phyloP scores from a whole-genome alignment of 345 rosid species.

The Euphorbia pulcherrima region DNA sequence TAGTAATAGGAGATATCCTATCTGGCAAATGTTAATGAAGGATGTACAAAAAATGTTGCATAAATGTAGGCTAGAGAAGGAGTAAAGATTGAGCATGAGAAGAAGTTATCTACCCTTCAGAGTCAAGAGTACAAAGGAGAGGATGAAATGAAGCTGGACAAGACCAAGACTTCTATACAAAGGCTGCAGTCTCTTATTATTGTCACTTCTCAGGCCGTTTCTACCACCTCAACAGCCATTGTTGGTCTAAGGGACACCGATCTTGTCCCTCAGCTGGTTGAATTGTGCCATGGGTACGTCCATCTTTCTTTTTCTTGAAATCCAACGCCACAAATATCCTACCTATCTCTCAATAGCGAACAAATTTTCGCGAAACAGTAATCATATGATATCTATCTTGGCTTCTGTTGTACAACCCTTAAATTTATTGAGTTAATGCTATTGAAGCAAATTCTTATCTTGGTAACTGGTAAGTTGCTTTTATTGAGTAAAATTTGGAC shows the following conservation, averaged over 20 bases:
- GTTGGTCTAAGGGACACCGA: slow-evolving; percentile 70
- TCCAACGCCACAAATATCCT: background rate
- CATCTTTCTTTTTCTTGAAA: background rate
- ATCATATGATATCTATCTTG: background rate
- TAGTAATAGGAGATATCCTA: background rate
- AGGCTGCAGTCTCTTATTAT: slow-evolving; percentile 68
- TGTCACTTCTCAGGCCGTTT: slow-evolving; percentile 85
- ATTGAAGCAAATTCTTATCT: slow-evolving; percentile 4
- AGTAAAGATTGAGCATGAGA: slow-evolving; percentile 81
- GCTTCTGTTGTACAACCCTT: background rate
- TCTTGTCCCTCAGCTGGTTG: slow-evolving; percentile 90
- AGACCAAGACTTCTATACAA: slow-evolving; percentile 70
- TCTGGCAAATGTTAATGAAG: slow-evolving; percentile 7
- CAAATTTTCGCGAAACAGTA: background rate
- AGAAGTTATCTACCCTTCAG: slow-evolving; percentile 75
- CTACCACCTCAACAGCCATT: slow-evolving; percentile 82
- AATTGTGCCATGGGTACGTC: slow-evolving; percentile 80
- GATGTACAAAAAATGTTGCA: slow-evolving; percentile 8
- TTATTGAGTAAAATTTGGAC: background rate
- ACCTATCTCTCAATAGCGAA: background rate
- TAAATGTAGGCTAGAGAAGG: slow-evolving; percentile 74
- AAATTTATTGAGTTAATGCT: background rate
- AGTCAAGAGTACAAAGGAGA: slow-evolving; percentile 93
- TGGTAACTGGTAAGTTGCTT: slow-evolving; percentile 3
- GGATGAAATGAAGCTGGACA: slow-evolving; percentile 74